A percentile compares a stretch with the other conserved stretches of the same genome.
phyloP scores from a whole-genome alignment of 179 eudicot species.

The Silene coronaria region DNA sequence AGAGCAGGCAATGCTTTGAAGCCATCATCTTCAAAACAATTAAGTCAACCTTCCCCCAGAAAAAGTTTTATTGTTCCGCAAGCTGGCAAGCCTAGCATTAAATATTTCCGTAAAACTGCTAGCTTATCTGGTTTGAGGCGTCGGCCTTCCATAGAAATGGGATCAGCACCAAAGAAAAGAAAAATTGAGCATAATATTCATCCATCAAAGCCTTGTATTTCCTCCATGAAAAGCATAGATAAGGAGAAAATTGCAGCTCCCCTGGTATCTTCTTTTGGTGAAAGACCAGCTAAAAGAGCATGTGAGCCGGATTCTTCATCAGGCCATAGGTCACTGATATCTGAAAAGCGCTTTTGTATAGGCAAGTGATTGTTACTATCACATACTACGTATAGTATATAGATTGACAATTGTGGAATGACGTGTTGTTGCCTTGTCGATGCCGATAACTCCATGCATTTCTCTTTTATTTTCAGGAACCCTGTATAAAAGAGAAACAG shows the following conservation, averaged over 20 bases:
- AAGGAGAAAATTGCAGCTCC: conserved; percentile 13
- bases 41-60: conserved; percentile 11
- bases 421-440: conserved; percentile 1
- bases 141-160: conserved; percentile 16
- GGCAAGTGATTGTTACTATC: conserved; percentile 26
- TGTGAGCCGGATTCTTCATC: conserved; percentile 20
- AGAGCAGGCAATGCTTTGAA: conserved; percentile 17
- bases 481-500: conserved; percentile 13
- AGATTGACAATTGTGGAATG: conserved; percentile 1
- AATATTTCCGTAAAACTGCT: conserved; percentile 16
- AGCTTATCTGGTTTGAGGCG: conserved; percentile 24
- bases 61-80: conserved; percentile 6
- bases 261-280: conserved; percentile 17
- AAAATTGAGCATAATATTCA: conserved; percentile 6
- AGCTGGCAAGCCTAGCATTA: conserved; percentile 5
- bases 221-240: conserved; percentile 21
- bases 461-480: conserved; percentile 25
- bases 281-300: conserved; percentile 17
- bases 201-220: conserved; percentile 7
- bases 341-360: conserved; percentile 16
- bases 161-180: conserved; percentile 27
- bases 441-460: conserved; percentile 5
- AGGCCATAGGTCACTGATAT: conserved; percentile 21
- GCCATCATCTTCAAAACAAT: conserved; percentile 12
- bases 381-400: conserved; percentile 9